Evolutionary conservation across 2,329 filamentous ascomycete genomes (phyloP).

Genomic region (Coniochaeta pulveracea): DNA sequence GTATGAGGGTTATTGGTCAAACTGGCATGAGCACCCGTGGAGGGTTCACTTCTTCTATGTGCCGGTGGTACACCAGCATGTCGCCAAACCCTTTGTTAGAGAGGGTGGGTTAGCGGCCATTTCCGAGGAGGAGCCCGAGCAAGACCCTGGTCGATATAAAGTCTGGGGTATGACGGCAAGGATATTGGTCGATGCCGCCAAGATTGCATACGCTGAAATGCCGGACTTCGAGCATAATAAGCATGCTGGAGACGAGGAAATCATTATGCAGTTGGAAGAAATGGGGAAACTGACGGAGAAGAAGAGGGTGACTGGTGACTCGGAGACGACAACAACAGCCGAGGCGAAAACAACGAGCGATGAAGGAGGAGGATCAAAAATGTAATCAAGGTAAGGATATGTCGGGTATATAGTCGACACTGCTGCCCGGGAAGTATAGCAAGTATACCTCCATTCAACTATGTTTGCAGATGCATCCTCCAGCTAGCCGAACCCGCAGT

Average conservation of each 20-base stretch:
- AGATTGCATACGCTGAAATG: constrained; percentile 70
- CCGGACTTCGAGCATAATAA: constrained; percentile 69
- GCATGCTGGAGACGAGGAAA: constrained; percentile 38
- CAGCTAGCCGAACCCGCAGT: too few species aligned
- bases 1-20: constrained; percentile 77
- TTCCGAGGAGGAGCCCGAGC: constrained; percentile 30
- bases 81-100: constrained; percentile 42
- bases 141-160: constrained; percentile 51
- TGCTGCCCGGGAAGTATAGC: too few species aligned
- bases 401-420: too few species aligned
- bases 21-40: constrained; percentile 73
- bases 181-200: constrained; percentile 78
- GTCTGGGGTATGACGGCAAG: constrained; percentile 94
- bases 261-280: constrained; percentile 33
- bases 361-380: constrained; percentile 20
- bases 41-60: constrained; percentile 86
- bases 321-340: constrained; percentile 22
- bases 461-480: too few species aligned
- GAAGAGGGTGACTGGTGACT: constrained; percentile 21
- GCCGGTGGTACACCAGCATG: constrained; percentile 59
- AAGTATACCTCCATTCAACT: too few species aligned
- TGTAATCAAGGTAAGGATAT: too few species aligned
- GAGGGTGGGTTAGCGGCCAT: constrained; percentile 30
- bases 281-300: constrained; percentile 35
- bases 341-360: constrained; percentile 5